These are phyloP conservation scores for Penicillium longicatenatum DNA, from an alignment of 495 filamentous ascomycete species.

Conservation along the genomic window DNA sequence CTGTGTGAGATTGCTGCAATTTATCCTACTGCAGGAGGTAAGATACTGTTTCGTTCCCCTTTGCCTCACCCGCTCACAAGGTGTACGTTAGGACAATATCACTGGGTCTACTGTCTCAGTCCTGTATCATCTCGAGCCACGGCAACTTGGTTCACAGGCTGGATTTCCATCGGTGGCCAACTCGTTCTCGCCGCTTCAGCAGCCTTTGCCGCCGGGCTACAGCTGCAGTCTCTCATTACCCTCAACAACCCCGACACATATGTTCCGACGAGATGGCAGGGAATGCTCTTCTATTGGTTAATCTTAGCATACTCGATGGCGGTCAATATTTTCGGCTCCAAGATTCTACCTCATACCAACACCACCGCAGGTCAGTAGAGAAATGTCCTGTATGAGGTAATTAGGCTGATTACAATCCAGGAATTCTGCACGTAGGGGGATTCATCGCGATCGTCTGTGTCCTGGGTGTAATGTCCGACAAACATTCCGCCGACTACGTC, in stretches of 20 bases:
- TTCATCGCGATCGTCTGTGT: constrained; percentile 23
- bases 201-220: constrained; percentile 26
- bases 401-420: constrained; percentile 4
- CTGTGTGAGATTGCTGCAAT: constrained; percentile 29
- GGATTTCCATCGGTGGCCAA: constrained; percentile 35
- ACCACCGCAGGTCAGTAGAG: constrained; percentile 19
- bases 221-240: constrained; percentile 27
- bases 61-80: neutral
- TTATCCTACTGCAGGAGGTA: constrained; percentile 31
- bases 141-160: constrained; percentile 29
- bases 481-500: constrained; percentile 22
- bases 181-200: constrained; percentile 34
- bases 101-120: constrained; percentile 28
- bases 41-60: neutral
- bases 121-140: constrained; percentile 22
- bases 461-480: constrained; percentile 22
- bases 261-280: constrained; percentile 22
- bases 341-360: constrained; percentile 28
- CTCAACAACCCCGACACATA: constrained; percentile 28
- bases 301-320: constrained; percentile 22
- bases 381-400: neutral
- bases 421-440: constrained; percentile 22
- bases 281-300: constrained; percentile 30
- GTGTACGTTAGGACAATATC: constrained; percentile 23
- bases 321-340: constrained; percentile 26